Evolutionary conservation across 169 alveolate genomes (phyloP).

Genomic region (Perkinsus olseni): DNA sequence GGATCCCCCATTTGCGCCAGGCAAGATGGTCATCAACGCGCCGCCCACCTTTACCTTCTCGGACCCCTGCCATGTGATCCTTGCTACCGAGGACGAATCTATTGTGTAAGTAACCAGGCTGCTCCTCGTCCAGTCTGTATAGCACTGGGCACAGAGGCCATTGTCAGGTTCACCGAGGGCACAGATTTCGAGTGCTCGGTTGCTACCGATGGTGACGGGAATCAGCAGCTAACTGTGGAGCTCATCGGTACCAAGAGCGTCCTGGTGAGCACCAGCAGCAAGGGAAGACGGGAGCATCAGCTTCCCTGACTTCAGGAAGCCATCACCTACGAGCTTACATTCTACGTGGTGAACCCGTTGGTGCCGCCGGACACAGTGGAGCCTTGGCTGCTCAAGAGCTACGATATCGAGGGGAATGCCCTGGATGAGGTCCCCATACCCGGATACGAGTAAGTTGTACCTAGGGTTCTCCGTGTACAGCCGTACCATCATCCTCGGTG

Average conservation of each 20-base stretch:
- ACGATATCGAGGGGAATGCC: not conserved
- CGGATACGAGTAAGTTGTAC: not conserved
- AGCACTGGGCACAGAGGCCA: too few relatives aligned
- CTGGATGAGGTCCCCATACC: not conserved
- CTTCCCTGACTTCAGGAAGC: not conserved
- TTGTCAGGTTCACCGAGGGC: not conserved
- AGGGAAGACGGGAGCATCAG: too few relatives aligned
- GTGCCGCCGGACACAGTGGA: not conserved
- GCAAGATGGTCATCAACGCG: not conserved
- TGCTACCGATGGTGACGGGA: not conserved
- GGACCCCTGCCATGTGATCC: not conserved
- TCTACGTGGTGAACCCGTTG: not conserved
- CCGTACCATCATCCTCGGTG: not conserved
- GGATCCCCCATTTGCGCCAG: not conserved
- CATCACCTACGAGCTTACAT: not conserved
- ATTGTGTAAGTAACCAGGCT: not conserved
- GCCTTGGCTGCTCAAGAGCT: not conserved
- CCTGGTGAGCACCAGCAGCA: not conserved
- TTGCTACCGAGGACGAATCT: not conserved
- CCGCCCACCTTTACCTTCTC: not conserved
- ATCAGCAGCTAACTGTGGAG: not conserved
- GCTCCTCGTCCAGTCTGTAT: too few relatives aligned
- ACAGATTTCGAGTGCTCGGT: not conserved
- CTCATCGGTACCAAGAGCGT: not conserved
- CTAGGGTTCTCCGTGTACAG: too few relatives aligned